These are phyloP conservation scores for Penicillium sp. DNA, from an alignment of 2,329 filamentous ascomycete genomes.

Conservation along the genomic window DNA sequence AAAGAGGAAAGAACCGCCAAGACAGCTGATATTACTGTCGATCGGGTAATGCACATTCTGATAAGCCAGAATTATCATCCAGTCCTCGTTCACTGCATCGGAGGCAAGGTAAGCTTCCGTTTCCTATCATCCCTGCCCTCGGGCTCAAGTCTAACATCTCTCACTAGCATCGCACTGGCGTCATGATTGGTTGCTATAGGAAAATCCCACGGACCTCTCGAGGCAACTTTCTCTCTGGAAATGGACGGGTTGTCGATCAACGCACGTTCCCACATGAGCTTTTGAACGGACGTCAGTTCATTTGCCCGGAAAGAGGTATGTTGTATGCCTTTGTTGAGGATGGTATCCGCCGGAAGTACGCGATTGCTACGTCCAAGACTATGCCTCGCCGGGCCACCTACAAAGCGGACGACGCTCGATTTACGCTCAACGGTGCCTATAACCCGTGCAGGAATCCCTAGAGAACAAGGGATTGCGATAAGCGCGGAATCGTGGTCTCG, in stretches of 20 bases:
- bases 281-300: neutral
- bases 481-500: too few relatives aligned
- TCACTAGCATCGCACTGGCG: conserved; percentile 80
- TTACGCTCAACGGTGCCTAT: too few relatives aligned
- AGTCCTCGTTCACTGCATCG: conserved; percentile 88
- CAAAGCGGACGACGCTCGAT: too few relatives aligned
- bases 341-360: too few relatives aligned
- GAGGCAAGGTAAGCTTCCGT: conserved; percentile 69
- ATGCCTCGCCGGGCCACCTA: too few relatives aligned
- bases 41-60: neutral
- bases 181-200: conserved; percentile 78
- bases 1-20: neutral
- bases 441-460: too few relatives aligned
- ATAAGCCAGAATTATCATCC: conserved; percentile 63
- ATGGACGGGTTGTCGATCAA: neutral
- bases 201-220: conserved; percentile 56
- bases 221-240: neutral
- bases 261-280: neutral
- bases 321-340: neutral
- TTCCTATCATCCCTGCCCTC: neutral
- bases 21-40: neutral
- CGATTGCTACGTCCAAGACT: neutral
- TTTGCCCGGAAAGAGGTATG: conserved; percentile 6
- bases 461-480: too few relatives aligned
- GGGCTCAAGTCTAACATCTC: neutral